These are phyloP conservation scores for Brettanomyces sp. DNA, from an alignment of 805 yeast genomes.

Conservation along the genomic window DNA sequence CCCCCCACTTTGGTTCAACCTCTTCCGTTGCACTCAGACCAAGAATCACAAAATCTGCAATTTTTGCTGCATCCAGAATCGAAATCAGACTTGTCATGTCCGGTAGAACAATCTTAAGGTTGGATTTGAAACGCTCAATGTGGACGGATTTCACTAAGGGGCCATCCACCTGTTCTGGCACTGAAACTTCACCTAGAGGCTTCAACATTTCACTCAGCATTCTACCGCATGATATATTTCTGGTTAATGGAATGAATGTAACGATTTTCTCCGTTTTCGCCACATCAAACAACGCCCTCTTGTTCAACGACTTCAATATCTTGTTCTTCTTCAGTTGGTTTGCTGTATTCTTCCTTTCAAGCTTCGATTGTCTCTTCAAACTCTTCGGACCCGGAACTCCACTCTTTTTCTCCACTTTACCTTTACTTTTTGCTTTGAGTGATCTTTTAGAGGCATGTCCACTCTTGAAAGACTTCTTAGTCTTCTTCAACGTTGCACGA, in stretches of 20 bases:
- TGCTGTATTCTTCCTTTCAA: slow-evolving; percentile 69
- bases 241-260: slow-evolving; percentile 70
- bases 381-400: slow-evolving; percentile 27
- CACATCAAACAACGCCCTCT: slow-evolving; percentile 56
- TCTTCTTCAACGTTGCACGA: slow-evolving; percentile 72
- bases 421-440: slow-evolving; percentile 69
- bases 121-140: slow-evolving; percentile 63
- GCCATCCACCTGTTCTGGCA: not conserved
- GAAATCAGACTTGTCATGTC: slow-evolving; percentile 56
- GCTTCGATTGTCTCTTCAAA: slow-evolving; percentile 31
- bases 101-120: slow-evolving; percentile 65
- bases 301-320: slow-evolving; percentile 46
- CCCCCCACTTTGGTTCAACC: slow-evolving; percentile 73
- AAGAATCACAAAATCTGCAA: slow-evolving; percentile 82
- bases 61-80: slow-evolving; percentile 77
- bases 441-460: slow-evolving; percentile 87
- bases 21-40: slow-evolving; percentile 84
- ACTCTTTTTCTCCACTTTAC: slow-evolving; percentile 70
- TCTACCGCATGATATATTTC: slow-evolving; percentile 50
- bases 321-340: slow-evolving; percentile 72
- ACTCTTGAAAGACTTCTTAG: slow-evolving; percentile 85
- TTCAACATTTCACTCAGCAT: slow-evolving; percentile 43
- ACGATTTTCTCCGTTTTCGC: slow-evolving; percentile 75
- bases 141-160: slow-evolving; percentile 39
- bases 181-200: slow-evolving; percentile 29